Percentiles rank a stretch among this genome's conserved stretches.
Evolutionary conservation across 371 early-diverging fungal species (phyloP).

Genomic region (Batkoa obscura): DNA sequence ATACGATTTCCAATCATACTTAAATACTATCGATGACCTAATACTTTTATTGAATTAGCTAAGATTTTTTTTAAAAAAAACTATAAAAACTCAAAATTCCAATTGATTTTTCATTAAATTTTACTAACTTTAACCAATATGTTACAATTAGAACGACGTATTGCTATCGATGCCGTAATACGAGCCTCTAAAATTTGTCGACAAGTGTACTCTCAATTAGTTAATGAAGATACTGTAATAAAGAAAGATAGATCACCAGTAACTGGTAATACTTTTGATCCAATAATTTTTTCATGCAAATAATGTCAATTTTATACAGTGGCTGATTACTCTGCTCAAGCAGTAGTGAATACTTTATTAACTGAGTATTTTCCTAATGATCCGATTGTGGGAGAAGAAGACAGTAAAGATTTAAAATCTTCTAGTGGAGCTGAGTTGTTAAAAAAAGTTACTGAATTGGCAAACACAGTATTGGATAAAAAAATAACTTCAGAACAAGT

Average conservation of each 20-base stretch:
- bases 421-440: conserved; percentile 40
- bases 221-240: conserved; percentile 52
- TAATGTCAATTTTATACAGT: conserved; percentile 24
- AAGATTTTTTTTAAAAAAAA: no score
- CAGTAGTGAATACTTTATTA: conserved; percentile 73
- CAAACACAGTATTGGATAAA: conserved; percentile 43
- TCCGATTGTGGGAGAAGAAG: conserved; percentile 88
- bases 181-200: conserved; percentile 68
- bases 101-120: no score
- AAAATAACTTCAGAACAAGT: conserved; percentile 44
- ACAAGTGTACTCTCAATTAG: conserved; percentile 59
- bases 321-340: conserved; percentile 91
- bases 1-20: no score
- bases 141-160: conserved; percentile 33
- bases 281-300: background rate
- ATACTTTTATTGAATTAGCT: no score
- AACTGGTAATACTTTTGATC: conserved; percentile 33
- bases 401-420: conserved; percentile 59
- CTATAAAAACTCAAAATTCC: no score
- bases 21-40: no score
- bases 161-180: conserved; percentile 76
- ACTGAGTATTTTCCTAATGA: conserved; percentile 57
- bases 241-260: conserved; percentile 92
- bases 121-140: no score
- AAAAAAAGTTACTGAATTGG: conserved; percentile 57